Percentiles rank a stretch among this genome's conserved stretches.
phyloP scores from a whole-genome alignment of 164 flowering plant genomes.

The Euptelea pleiosperma region DNA sequence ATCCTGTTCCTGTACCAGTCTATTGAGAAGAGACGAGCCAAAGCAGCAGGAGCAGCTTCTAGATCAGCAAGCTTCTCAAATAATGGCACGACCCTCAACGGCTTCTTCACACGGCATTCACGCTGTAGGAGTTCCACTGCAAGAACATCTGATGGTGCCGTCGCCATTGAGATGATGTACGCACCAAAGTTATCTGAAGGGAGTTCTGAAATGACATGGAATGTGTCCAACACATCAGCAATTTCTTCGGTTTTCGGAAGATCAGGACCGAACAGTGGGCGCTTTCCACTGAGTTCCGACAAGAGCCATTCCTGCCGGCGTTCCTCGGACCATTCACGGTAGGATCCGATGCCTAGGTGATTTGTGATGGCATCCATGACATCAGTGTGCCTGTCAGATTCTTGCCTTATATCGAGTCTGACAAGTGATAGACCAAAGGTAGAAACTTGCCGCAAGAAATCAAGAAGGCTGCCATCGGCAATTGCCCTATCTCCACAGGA shows the following conservation, averaged over 20 bases:
- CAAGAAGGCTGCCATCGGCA: conserved; percentile 98
- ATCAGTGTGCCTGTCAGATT: conserved; percentile 97
- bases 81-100: conserved; percentile 90
- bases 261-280: conserved; percentile 94
- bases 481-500: conserved; percentile 86
- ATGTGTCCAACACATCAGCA: conserved; percentile 88
- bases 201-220: conserved; percentile 84
- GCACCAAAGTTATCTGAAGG: conserved; percentile 94
- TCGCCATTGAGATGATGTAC: conserved; percentile 98
- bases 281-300: conserved; percentile 91
- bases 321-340: conserved; percentile 92
- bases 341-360: conserved; percentile 92
- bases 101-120: conserved; percentile 82
- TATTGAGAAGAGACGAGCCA: conserved; percentile 84
- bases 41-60: conserved; percentile 94
- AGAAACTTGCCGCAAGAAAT: conserved; percentile 94
- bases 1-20: conserved; percentile 89
- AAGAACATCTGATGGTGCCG: conserved; percentile 95
- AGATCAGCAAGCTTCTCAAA: conserved; percentile 96
- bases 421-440: conserved; percentile 94
- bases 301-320: conserved; percentile 85
- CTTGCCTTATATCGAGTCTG: conserved; percentile 95
- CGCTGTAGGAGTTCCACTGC: conserved; percentile 97
- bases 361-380: conserved; percentile 91
- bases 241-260: conserved; percentile 96